Evolutionary conservation across 116 monocot species (phyloP), one percentile per base, ranked within the genome.

Genomic region (Iris pallida): DNA sequence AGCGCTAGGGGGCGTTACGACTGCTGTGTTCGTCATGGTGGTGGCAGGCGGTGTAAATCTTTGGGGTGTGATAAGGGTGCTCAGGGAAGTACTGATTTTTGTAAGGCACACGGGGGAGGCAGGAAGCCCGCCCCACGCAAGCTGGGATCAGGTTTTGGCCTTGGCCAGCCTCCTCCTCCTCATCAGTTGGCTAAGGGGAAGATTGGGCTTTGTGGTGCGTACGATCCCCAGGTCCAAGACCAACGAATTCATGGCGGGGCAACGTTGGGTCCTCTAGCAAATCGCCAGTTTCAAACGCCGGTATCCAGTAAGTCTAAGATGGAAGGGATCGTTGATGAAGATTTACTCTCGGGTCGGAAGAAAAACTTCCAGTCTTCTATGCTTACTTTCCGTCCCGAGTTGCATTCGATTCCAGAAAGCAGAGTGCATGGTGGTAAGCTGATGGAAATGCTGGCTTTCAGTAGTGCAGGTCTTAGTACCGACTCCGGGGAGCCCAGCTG

Each of bases 21-120:
- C 14, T 72, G 48, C 66, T 78, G 78, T 12, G 78, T 78, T 3
- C 64, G 78, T 8, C 78, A 78, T 60, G 78, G 78, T 30, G 78
- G 78, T 15, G 78, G 78, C 19, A 78, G 66, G 43, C 56, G 78
- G 4, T 78, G 78, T 66, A 53, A 66, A 30, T 58, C 19, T 49
- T 48, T 18, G 18, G 78, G 60, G 1, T 78, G 78, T 52, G 78
- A 54, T 0, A 78, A 78, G 47, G 72, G 78, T 43, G 78, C 78
- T 3, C 78, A 78, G 16, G 78, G 78, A 17, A 78, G 78, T 53
- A 78, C 78, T 18, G 72, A 78, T 71, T 78, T 78, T 43, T 78
- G 78, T 40, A 78, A 78, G 78, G 71, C 71, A 6, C 78, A 78
- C 66, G 78, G 78, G 8, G 78, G 78, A 54, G 78, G 71, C 48